Conservation (phyloP, 805 yeast genomes). For the Torulaspora franciscae region DNA sequence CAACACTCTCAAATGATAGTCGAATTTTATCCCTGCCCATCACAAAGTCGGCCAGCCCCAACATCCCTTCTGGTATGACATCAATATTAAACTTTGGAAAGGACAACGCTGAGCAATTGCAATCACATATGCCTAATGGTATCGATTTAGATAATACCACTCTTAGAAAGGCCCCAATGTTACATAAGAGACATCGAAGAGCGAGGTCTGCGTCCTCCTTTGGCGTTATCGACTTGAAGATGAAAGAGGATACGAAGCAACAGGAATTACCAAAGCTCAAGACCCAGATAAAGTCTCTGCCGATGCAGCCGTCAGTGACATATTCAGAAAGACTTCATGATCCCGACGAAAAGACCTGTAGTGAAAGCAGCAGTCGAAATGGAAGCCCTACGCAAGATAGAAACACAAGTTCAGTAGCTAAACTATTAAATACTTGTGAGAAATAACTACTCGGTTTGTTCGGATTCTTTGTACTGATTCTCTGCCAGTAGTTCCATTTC, state of each 20-base stretch:
- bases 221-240: slow-evolving; percentile 32
- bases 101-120: background rate
- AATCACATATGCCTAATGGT: background rate
- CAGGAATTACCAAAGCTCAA: slow-evolving; percentile 6
- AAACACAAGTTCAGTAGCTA: slow-evolving; percentile 12
- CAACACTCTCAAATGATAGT: slow-evolving; percentile 9
- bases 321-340: slow-evolving; percentile 15
- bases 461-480: slow-evolving; percentile 36
- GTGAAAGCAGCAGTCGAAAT: slow-evolving; percentile 31
- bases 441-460: background rate
- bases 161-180: slow-evolving; percentile 12
- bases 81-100: slow-evolving; percentile 23
- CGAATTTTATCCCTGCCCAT: slow-evolving; percentile 25
- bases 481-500: slow-evolving; percentile 61
- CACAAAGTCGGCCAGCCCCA: slow-evolving; percentile 10
- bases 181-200: slow-evolving; percentile 25
- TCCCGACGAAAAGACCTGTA: slow-evolving; percentile 29
- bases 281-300: slow-evolving; percentile 4
- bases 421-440: slow-evolving; percentile 13
- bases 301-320: background rate
- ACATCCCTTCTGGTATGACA: slow-evolving; percentile 19
- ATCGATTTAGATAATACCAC: background rate
- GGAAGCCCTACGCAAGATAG: slow-evolving; percentile 17
- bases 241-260: slow-evolving; percentile 20
- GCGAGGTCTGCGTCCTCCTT: slow-evolving; percentile 28